Evolutionary conservation across 2,329 filamentous ascomycete genomes (phyloP), one percentile per base, ranked within the genome.

Genomic region (Pestalotiopsis fici): DNA sequence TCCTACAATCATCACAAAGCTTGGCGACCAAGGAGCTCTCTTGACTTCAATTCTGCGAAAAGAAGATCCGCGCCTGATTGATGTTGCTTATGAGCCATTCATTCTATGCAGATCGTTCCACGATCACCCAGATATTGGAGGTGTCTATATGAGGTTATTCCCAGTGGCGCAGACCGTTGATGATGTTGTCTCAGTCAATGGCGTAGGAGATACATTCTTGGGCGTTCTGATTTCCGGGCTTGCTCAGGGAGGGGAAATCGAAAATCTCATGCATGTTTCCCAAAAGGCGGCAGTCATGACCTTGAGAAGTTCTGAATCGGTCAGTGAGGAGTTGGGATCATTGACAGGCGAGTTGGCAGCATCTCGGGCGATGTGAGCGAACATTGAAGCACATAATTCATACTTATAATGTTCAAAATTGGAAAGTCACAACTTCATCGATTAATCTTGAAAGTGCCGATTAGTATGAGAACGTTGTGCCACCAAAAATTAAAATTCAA

Each of bases 151-250:
- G 90, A 78, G 87, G 39, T 71, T 88, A 23, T 93, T 93, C 77
- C 88, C 92, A 0, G 84, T 92, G 0, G 87, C 87, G 0, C 89
- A 92, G 76, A 80, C 83, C 18, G 85, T 97, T 0, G 80, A 86
- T 23, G 89, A 96, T 28, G 85, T 97, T 1, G 89, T 95, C 1
- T 97, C 94, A 59, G 95, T 98, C 11, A 98, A 98, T 77, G 96
- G 95, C 0, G 94, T 94, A 2, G 96, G 96, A 0, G 96, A 99
- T 79, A 98, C 96, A 0, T 95, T 98, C 77, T 69, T 97, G 9
- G 96, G 95, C 0, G 91, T 94, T 15, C 73, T 98, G 66, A 83
- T 97, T n/a, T 91, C 94, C 1, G 93, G 93, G 0, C 77, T 98
- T 71, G 90, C 90, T 0, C 87, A 85, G 73, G 86, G 86, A 0